Percentiles rank a stretch among this genome's conserved stretches.
Conservation (phyloP, 257 asterid species). For the Gardenia jasminoides region DNA sequence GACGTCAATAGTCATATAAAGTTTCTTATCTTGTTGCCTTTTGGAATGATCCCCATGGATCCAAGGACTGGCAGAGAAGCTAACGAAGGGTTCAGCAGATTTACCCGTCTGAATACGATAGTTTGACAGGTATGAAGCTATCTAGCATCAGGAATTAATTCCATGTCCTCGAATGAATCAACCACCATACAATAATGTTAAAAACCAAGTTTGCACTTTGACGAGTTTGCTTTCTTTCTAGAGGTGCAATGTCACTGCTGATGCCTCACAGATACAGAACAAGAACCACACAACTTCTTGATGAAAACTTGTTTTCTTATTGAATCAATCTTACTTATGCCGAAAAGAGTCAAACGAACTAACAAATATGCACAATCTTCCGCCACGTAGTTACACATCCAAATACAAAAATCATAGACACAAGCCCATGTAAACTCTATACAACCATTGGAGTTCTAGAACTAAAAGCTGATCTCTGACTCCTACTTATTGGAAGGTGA, state of each 20-base stretch:
- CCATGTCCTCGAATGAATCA: background rate
- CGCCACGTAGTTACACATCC: slow-evolving; percentile 14
- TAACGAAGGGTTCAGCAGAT: too few species aligned
- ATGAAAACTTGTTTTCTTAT: slow-evolving; percentile 15
- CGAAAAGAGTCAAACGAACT: slow-evolving; percentile 12
- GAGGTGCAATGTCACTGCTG: background rate
- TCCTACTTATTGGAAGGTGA: slow-evolving; percentile 87
- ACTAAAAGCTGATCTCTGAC: slow-evolving; percentile 62
- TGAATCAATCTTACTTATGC: slow-evolving; percentile 17
- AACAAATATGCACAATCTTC: slow-evolving; percentile 5
- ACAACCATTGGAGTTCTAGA: slow-evolving; percentile 54
- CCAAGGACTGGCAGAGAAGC: too few species aligned
- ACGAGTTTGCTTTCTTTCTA: background rate
- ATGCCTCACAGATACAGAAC: background rate
- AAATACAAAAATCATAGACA: slow-evolving; percentile 29
- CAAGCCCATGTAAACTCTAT: slow-evolving; percentile 36
- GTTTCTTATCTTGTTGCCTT: slow-evolving; percentile 12
- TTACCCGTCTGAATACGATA: background rate
- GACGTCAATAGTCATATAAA: background rate
- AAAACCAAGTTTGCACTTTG: background rate
- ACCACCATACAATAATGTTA: background rate
- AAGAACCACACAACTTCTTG: background rate
- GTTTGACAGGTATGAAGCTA: background rate
- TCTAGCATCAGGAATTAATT: background rate
- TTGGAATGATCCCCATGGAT: background rate